These are phyloP conservation scores for Combretum micranthum DNA, from an alignment of 345 rosid species.

Conservation along the genomic window DNA sequence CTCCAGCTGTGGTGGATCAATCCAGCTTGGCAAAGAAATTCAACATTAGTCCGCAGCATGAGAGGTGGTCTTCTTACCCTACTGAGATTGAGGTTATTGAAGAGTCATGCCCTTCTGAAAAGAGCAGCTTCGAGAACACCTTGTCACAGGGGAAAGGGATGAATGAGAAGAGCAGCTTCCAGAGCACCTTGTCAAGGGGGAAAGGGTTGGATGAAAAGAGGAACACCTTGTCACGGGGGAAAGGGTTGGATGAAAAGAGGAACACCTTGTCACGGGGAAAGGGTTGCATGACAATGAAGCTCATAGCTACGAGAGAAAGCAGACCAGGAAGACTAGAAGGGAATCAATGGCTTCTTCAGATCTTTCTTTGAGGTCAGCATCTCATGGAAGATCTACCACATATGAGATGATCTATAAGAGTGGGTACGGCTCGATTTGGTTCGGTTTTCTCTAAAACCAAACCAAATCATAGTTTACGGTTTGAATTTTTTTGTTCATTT, in stretches of 20 bases:
- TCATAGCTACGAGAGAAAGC: constrained; percentile 36
- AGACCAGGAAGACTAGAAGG: constrained; percentile 26
- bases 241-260: no score
- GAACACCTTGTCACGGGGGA: no score
- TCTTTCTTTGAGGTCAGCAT: constrained; percentile 40
- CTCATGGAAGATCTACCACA: constrained; percentile 77
- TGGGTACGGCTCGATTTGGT: no score
- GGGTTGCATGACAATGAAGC: constrained; percentile 24
- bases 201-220: no score
- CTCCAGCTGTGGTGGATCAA: constrained; percentile 12
- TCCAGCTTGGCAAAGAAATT: constrained; percentile 17
- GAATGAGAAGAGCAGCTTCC: no score
- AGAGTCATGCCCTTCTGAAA: constrained; percentile 49
- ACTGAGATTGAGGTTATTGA: constrained; percentile 31
- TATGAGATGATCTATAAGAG: constrained; percentile 73
- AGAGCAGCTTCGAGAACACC: constrained; percentile 45
- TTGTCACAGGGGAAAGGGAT: no score
- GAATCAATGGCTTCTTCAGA: constrained; percentile 72
- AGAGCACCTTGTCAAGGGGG: no score
- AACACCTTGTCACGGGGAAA: no score
- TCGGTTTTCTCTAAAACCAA: no score
- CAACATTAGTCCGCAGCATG: constrained; percentile 11
- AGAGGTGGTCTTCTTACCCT: constrained; percentile 19
- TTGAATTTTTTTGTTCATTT: no score
- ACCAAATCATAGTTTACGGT: no score